phyloP scores from a whole-genome alignment of 805 yeast species.

The Kazachstania martiniae region DNA sequence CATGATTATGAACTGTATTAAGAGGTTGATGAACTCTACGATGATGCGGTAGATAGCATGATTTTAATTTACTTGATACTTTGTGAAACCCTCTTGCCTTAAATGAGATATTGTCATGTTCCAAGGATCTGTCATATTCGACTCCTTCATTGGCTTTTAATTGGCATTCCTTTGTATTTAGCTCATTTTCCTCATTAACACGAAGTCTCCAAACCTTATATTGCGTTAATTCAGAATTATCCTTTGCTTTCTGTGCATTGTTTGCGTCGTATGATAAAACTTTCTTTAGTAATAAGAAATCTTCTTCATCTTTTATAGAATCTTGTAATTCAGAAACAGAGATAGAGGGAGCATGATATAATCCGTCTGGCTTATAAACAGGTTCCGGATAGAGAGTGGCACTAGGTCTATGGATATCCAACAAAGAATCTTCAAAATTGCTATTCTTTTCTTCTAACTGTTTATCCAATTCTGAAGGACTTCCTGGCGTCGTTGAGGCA shows the following conservation, averaged over 20 bases:
- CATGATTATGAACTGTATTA: slow-evolving; percentile 56
- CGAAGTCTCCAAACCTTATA: slow-evolving; percentile 19
- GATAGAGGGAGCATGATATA: slow-evolving; percentile 2
- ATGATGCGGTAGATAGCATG: slow-evolving; percentile 74
- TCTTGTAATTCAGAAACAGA: slow-evolving; percentile 39
- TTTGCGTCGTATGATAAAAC: slow-evolving; percentile 28
- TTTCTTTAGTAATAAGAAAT: slow-evolving; percentile 41
- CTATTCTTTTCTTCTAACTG: slow-evolving; percentile 1
- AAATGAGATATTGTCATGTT: slow-evolving; percentile 43
- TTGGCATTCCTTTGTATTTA: slow-evolving; percentile 11
- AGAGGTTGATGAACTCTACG: slow-evolving; percentile 57
- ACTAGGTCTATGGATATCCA: slow-evolving; percentile 39
- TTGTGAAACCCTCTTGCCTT: slow-evolving; percentile 65
- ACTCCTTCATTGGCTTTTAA: slow-evolving; percentile 18
- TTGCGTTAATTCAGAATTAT: slow-evolving; percentile 3
- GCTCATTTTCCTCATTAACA: too few species aligned
- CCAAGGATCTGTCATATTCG: slow-evolving; percentile 22
- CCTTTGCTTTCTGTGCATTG: background rate
- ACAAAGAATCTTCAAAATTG: background rate
- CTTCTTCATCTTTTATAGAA: slow-evolving; percentile 65
- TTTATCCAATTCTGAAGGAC: slow-evolving; percentile 3
- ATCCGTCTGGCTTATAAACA: slow-evolving; percentile 34
- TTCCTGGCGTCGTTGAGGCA: slow-evolving; percentile 21
- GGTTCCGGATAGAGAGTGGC: slow-evolving; percentile 38
- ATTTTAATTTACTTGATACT: slow-evolving; percentile 61